Percentiles rank a stretch among this genome's conserved stretches.
Conservation (phyloP, 225 moss, liverwort and hornwort species). For the Physcomitrellopsis africana region DNA sequence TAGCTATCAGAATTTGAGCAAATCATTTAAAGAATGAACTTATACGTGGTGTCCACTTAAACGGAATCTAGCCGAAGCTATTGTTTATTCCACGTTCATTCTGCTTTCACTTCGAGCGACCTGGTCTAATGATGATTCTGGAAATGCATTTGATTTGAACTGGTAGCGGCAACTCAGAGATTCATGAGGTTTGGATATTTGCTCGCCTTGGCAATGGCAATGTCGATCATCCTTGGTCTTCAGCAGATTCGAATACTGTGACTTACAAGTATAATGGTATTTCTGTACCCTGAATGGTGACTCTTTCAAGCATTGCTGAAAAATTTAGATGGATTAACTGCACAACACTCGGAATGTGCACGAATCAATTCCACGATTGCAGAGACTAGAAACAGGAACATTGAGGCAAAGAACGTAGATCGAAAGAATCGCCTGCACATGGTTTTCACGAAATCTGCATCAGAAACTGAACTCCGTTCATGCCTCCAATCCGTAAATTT, state of each 20-base stretch:
- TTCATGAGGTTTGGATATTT: too few species aligned
- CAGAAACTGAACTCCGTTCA: slow-evolving; percentile 10
- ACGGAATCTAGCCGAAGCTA: too few species aligned
- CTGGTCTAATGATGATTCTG: too few species aligned
- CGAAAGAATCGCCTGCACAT: slow-evolving; percentile 21
- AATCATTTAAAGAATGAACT: too few species aligned
- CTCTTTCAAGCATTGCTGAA: background rate
- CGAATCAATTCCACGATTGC: slow-evolving; percentile 8
- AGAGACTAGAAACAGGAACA: slow-evolving; percentile 12
- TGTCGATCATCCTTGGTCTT: too few species aligned
- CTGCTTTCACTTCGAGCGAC: too few species aligned
- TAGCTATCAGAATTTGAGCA: too few species aligned
- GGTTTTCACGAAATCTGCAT: slow-evolving; percentile 21
- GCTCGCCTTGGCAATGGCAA: too few species aligned
- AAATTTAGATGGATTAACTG: background rate
- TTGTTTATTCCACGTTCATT: too few species aligned
- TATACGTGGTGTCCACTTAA: too few species aligned
- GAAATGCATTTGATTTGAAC: too few species aligned
- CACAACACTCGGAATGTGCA: slow-evolving; percentile 15
- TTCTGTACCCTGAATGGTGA: background rate
- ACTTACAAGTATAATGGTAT: background rate
- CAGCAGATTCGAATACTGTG: background rate
- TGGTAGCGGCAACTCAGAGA: too few species aligned
- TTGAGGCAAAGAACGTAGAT: background rate
- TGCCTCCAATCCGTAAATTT: background rate